Conservation (phyloP, 2,329 filamentous ascomycete species). For the Trichoderma sp. region DNA sequence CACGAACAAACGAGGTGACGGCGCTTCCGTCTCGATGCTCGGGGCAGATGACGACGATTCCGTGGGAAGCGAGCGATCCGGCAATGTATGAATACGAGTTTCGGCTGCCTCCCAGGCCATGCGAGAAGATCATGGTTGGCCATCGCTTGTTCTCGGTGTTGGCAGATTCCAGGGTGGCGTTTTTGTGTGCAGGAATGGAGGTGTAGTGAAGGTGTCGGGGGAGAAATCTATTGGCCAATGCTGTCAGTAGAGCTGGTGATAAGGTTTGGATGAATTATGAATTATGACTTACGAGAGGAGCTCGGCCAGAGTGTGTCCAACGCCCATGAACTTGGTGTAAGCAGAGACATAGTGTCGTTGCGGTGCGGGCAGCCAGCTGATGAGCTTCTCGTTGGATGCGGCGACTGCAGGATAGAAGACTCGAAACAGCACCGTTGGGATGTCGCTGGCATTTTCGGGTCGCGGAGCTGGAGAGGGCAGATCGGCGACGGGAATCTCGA, state of each 20-base stretch:
- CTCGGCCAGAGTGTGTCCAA: slow-evolving; percentile 55
- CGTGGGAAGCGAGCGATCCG: slow-evolving; percentile 75
- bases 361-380: slow-evolving; percentile 74
- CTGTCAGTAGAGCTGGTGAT: background rate
- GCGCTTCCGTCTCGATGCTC: slow-evolving; percentile 82
- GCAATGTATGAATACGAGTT: slow-evolving; percentile 84
- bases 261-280: background rate
- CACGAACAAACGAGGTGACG: slow-evolving; percentile 68
- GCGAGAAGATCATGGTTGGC: slow-evolving; percentile 83
- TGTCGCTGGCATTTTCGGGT: slow-evolving; percentile 52
- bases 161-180: slow-evolving; percentile 60
- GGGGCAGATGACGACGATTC: slow-evolving; percentile 74
- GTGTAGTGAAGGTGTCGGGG: slow-evolving; percentile 71
- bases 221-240: slow-evolving; percentile 49
- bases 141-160: slow-evolving; percentile 54
- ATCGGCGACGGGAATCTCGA: slow-evolving; percentile 70
- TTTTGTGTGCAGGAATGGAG: slow-evolving; percentile 68
- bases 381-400: slow-evolving; percentile 52
- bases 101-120: slow-evolving; percentile 75
- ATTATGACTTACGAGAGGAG: slow-evolving; percentile 50
- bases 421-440: slow-evolving; percentile 74
- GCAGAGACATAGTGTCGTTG: slow-evolving; percentile 71
- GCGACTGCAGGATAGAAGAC: slow-evolving; percentile 73
- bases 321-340: slow-evolving; percentile 73
- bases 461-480: slow-evolving; percentile 52